phyloP scores from a whole-genome alignment of 2,329 filamentous ascomycete genomes.

The Phialophora expanda region DNA sequence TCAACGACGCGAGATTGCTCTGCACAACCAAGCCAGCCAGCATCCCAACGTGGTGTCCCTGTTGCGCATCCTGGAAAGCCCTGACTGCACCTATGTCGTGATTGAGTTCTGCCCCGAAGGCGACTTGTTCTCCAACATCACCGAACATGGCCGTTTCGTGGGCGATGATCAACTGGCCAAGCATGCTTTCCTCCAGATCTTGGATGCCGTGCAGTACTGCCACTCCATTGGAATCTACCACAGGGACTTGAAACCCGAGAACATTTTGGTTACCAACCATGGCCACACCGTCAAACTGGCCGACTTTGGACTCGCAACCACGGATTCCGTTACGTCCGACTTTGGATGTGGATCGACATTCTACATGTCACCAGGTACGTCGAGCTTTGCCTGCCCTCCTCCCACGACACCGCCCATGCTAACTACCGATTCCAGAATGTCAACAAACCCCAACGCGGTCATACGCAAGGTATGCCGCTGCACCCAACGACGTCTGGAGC shows the following conservation, averaged over 20 bases:
- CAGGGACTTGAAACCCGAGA: slow-evolving; percentile 96
- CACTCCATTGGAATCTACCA: slow-evolving; percentile 94
- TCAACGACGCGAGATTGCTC: slow-evolving; percentile 88
- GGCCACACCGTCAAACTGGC: slow-evolving; percentile 93
- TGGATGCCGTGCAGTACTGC: slow-evolving; percentile 96
- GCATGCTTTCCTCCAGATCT: slow-evolving; percentile 87
- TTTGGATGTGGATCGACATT: slow-evolving; percentile 98
- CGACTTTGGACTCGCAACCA: slow-evolving; percentile 94
- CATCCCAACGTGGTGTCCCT: slow-evolving; percentile 94
- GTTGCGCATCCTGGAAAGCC: slow-evolving; percentile 87
- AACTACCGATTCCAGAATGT: slow-evolving; percentile 69
- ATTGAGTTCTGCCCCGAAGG: slow-evolving; percentile 97
- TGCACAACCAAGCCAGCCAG: slow-evolving; percentile 86
- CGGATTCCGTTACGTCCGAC: slow-evolving; percentile 81
- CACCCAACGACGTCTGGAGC: slow-evolving; percentile 96
- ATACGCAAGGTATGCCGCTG: slow-evolving; percentile 81
- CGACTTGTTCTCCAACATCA: slow-evolving; percentile 97
- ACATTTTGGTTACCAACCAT: slow-evolving; percentile 87
- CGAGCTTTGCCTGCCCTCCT: no score
- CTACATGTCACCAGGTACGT: slow-evolving; percentile 98
- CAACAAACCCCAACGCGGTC: slow-evolving; percentile 75
- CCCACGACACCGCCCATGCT: slow-evolving; percentile 24
- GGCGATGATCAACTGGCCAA: slow-evolving; percentile 88
- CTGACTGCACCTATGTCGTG: slow-evolving; percentile 93
- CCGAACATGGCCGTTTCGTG: slow-evolving; percentile 89